These are phyloP conservation scores for Trichoderma harzianum DNA, from an alignment of 2,329 filamentous ascomycete genomes.

Conservation along the genomic window DNA sequence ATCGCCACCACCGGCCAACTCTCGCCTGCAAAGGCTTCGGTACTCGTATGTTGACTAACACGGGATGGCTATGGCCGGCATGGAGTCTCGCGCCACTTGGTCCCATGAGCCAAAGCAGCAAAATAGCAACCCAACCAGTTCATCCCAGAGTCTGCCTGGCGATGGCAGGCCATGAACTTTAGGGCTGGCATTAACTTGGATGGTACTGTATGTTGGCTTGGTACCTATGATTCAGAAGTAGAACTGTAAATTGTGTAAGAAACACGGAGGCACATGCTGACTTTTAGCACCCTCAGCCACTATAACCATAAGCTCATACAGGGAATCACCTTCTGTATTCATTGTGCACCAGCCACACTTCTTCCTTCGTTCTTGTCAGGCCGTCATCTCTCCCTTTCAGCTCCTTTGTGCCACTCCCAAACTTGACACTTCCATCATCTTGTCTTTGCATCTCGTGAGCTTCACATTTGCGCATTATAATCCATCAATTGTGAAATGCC, in stretches of 20 bases:
- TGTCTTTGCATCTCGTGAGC: not conserved
- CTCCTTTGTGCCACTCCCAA: not conserved
- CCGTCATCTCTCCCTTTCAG: not conserved
- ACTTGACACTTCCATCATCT: not conserved
- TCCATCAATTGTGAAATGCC: not conserved
- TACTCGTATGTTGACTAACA: not conserved
- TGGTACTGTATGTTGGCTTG: not conserved
- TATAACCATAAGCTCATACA: not conserved
- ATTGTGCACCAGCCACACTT: conserved; percentile 7
- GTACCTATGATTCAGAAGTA: not conserved
- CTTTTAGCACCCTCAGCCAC: not conserved
- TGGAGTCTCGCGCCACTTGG: not conserved
- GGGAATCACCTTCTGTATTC: not conserved
- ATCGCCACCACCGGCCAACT: not conserved
- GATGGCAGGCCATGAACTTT: not conserved
- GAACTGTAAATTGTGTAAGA: not conserved
- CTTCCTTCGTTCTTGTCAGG: not conserved
- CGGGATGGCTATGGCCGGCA: not conserved
- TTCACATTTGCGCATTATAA: not conserved
- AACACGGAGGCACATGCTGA: not conserved
- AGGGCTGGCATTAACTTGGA: not conserved
- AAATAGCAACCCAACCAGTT: not conserved
- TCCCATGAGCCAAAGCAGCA: not conserved
- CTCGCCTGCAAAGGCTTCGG: not conserved
- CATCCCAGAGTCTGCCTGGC: not conserved